phyloP scores from a whole-genome alignment of 2,329 filamentous ascomycete species.

The Xenosphaeropsis pyriputrescens region DNA sequence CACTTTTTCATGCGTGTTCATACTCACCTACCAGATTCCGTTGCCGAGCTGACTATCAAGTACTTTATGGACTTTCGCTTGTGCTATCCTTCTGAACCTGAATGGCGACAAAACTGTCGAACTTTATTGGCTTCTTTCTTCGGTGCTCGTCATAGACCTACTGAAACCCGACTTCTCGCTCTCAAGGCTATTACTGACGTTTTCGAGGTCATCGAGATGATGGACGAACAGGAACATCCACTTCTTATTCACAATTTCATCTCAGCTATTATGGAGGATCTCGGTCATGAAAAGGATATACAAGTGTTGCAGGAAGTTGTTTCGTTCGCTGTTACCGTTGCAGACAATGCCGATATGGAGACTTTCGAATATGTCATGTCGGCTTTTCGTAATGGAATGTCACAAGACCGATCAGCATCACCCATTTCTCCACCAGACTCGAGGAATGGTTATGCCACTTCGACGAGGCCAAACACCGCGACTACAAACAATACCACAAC shows the following conservation, averaged over 20 bases:
- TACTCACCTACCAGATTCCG: conserved; percentile 46
- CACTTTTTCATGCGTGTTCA: conserved; percentile 50
- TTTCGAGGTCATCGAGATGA: conserved; percentile 28
- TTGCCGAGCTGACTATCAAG: conserved; percentile 47
- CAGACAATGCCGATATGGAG: conserved; percentile 38
- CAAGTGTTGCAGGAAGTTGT: conserved; percentile 50
- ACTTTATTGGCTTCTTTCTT: conserved; percentile 50
- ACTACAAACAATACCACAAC: conserved; percentile 6
- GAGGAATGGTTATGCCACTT: not conserved
- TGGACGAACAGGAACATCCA: conserved; percentile 41
- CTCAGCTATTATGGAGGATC: conserved; percentile 42
- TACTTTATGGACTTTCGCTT: conserved; percentile 56
- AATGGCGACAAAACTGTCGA: conserved; percentile 51
- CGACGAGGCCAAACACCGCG: not conserved
- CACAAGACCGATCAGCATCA: conserved; percentile 27
- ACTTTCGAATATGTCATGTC: conserved; percentile 45
- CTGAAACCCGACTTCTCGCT: conserved; percentile 45
- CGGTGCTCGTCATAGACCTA: conserved; percentile 42
- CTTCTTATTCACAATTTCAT: conserved; percentile 43
- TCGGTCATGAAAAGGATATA: conserved; percentile 48
- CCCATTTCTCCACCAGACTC: conserved; percentile 14
- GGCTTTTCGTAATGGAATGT: conserved; percentile 33
- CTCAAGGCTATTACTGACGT: conserved; percentile 40
- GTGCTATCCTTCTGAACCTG: conserved; percentile 55
- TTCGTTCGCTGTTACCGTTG: conserved; percentile 48